Conservation (phyloP, 2,329 filamentous ascomycete genomes). For the Trichoderma afroharzianum region DNA sequence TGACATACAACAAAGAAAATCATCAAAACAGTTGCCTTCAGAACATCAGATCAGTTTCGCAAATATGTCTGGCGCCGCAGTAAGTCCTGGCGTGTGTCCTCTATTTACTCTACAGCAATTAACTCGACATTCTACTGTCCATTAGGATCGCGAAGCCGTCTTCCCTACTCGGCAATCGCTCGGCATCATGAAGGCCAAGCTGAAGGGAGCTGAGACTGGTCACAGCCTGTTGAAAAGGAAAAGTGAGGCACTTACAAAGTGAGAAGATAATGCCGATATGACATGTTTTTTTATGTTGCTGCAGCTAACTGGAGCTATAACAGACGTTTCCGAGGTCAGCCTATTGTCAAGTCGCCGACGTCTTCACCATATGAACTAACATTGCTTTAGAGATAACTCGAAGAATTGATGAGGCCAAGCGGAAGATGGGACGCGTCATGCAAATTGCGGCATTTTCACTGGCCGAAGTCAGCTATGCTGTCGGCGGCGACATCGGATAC, state of each 20-base stretch:
- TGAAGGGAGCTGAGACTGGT: conserved; percentile 88
- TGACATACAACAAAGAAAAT: background rate
- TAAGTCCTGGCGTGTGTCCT: conserved; percentile 15
- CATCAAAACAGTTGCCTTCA: background rate
- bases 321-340: conserved; percentile 80
- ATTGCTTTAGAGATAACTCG: conserved; percentile 74
- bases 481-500: conserved; percentile 92
- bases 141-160: conserved; percentile 86
- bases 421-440: conserved; percentile 99
- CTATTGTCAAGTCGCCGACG: conserved; percentile 5
- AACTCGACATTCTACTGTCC: conserved; percentile 19
- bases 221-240: conserved; percentile 96
- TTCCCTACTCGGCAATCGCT: conserved; percentile 97
- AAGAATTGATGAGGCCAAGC: conserved; percentile 97
- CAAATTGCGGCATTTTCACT: conserved; percentile 97
- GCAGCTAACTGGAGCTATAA: background rate
- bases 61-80: conserved; percentile 34
- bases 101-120: background rate
- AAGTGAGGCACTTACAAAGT: conserved; percentile 98
- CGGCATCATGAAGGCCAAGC: conserved; percentile 95
- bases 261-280: conserved; percentile 31
- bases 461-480: conserved; percentile 94
- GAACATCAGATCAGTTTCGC: background rate
- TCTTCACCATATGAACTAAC: background rate
- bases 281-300: background rate